Evolutionary conservation across 148 eudicot genomes (phyloP).

Genomic region (Arbutus unedo): DNA sequence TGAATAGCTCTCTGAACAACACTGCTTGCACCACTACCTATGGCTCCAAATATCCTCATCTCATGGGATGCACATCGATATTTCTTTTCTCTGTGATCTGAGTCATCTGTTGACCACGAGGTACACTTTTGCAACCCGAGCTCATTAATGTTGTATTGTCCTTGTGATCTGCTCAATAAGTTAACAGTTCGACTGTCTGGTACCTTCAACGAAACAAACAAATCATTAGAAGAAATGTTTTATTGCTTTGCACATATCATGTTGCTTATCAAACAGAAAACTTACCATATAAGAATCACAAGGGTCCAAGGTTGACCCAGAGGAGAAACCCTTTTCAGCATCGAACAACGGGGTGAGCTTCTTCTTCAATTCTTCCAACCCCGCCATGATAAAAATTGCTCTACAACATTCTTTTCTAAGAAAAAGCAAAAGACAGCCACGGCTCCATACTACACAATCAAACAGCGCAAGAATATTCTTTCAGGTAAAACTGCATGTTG

Average conservation of each 20-base stretch:
- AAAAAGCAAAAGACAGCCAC: conserved; percentile 3
- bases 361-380: conserved; percentile 80
- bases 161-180: conserved; percentile 85
- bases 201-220: conserved; percentile 30
- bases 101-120: conserved; percentile 53
- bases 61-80: conserved; percentile 82
- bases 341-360: conserved; percentile 92
- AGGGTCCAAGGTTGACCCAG: conserved; percentile 52
- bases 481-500: background rate
- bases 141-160: conserved; percentile 85
- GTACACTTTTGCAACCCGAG: conserved; percentile 81
- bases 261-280: background rate
- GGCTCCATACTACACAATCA: background rate
- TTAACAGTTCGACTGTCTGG: conserved; percentile 81
- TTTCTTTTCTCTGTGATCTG: conserved; percentile 58
- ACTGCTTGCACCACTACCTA: conserved; percentile 98
- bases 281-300: conserved; percentile 69
- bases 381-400: conserved; percentile 48
- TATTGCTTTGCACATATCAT: background rate
- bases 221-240: conserved; percentile 8
- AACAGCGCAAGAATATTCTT: background rate
- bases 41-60: conserved; percentile 91
- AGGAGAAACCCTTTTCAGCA: conserved; percentile 81
- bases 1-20: conserved; percentile 95
- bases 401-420: conserved; percentile 16